phyloP scores from a whole-genome alignment of 2,329 filamentous ascomycete species.

The Huntiella savannae region DNA sequence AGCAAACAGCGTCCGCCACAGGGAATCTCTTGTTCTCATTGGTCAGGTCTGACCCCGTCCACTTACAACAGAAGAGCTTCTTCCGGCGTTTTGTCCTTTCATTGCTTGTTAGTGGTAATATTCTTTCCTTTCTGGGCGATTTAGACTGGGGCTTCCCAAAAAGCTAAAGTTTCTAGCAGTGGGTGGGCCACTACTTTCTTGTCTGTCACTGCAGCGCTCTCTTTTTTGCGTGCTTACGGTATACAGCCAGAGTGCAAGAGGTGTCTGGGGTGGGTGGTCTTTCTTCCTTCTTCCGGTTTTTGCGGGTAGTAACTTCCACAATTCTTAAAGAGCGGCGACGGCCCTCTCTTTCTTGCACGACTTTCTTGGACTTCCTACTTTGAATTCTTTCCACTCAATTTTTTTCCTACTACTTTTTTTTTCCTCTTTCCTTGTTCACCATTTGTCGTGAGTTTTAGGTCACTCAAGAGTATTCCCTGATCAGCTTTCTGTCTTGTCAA shows the following conservation, averaged over 20 bases:
- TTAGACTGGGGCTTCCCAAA: neutral
- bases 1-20: too few relatives aligned
- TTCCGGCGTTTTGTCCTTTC: neutral
- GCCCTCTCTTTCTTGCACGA: neutral
- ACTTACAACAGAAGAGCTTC: neutral
- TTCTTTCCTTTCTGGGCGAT: neutral
- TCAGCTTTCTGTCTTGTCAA: neutral
- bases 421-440: conserved; percentile 7
- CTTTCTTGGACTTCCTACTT: neutral
- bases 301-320: neutral
- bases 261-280: neutral
- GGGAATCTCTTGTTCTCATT: too few relatives aligned
- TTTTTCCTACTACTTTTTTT: conserved; percentile 1
- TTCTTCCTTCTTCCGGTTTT: neutral
- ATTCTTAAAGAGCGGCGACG: neutral
- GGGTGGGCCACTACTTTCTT: too few relatives aligned
- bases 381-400: neutral
- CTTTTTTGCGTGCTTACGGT: neutral
- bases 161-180: too few relatives aligned
- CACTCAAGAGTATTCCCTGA: too few relatives aligned
- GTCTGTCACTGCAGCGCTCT: conserved; percentile 3
- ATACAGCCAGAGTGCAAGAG: too few relatives aligned
- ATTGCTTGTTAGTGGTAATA: neutral
- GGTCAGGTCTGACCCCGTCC: too few relatives aligned
- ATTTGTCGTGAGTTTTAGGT: conserved; percentile 8